A percentile compares a stretch with the other conserved stretches of the same genome.
Evolutionary conservation across 2,329 filamentous ascomycete species (phyloP).

Genomic region (Tolypocladium endophyticum): DNA sequence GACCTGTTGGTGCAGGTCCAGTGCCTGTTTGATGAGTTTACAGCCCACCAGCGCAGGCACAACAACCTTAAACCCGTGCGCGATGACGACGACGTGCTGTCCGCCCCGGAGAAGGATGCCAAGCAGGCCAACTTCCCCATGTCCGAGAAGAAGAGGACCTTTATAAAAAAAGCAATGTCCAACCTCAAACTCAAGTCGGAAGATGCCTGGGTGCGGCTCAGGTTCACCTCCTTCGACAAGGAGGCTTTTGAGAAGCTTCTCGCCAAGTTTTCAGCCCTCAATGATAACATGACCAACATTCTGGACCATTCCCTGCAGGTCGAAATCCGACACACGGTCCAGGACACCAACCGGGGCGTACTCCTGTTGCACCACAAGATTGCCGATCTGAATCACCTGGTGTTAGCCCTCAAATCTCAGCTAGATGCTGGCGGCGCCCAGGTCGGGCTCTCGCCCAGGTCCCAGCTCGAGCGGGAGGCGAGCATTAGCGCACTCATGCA

Average conservation of each 20-base stretch:
- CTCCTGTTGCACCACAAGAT: constrained; percentile 36
- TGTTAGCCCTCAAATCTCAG: constrained; percentile 33
- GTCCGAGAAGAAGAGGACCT: constrained; percentile 26
- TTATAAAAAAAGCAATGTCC: constrained; percentile 33
- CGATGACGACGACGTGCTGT: constrained; percentile 23
- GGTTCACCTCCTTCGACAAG: constrained; percentile 36
- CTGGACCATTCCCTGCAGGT: constrained; percentile 34
- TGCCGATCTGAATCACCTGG: constrained; percentile 31
- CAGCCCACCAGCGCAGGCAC: constrained; percentile 28
- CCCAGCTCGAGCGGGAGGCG: constrained; percentile 22
- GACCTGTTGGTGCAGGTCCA: constrained; percentile 36
- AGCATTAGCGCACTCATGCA: constrained; percentile 29
- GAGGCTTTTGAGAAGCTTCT: constrained; percentile 32
- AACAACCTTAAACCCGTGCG: constrained; percentile 21
- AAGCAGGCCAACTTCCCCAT: constrained; percentile 33
- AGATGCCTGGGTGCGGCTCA: constrained; percentile 22
- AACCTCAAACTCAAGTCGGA: constrained; percentile 25
- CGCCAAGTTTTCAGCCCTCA: constrained; percentile 30
- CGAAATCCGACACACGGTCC: constrained; percentile 35
- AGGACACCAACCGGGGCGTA: constrained; percentile 36
- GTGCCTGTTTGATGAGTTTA: constrained; percentile 35
- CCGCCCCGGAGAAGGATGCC: constrained; percentile 31
- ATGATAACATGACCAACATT: constrained; percentile 37
- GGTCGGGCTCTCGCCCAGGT: constrained; percentile 17
- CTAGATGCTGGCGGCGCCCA: constrained; percentile 18